phyloP scores from a whole-genome alignment of 108 stramenopile genomes.

The Nitzschia sp. region DNA sequence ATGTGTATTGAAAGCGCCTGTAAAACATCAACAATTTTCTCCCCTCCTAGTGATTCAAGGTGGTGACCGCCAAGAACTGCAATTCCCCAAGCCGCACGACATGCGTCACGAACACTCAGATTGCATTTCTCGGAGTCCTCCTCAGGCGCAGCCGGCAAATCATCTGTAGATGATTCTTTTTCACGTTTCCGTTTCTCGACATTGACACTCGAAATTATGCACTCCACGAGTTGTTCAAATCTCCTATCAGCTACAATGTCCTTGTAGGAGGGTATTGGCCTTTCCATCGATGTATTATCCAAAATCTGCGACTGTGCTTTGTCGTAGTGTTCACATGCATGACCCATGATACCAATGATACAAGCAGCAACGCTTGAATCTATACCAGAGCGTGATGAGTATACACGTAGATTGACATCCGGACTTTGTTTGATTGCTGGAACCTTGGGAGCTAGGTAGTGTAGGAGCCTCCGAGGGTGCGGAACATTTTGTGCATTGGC shows the following conservation, averaged over 20 bases:
- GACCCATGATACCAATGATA: conserved; percentile 47
- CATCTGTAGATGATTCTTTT: not conserved
- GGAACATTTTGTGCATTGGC: conserved; percentile 19
- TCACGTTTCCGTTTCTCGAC: conserved; percentile 32
- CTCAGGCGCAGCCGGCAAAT: no score
- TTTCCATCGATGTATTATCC: not conserved
- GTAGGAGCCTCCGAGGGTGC: conserved; percentile 45
- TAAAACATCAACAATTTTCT: conserved; percentile 42
- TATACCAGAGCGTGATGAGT: conserved; percentile 42
- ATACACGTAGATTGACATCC: conserved; percentile 52
- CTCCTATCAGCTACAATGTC: conserved; percentile 51
- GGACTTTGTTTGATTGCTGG: conserved; percentile 61
- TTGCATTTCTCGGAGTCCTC: no score
- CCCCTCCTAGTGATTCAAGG: conserved; percentile 33
- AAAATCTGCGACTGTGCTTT: conserved; percentile 2
- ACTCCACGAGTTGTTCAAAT: conserved; percentile 64
- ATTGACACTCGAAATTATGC: conserved; percentile 55
- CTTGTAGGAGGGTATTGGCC: conserved; percentile 12
- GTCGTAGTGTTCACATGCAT: conserved; percentile 42
- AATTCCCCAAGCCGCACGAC: conserved; percentile 62
- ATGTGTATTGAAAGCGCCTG: conserved; percentile 44
- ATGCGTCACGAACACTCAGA: conserved; percentile 48
- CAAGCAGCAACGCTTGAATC: conserved; percentile 56
- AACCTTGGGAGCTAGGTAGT: conserved; percentile 59
- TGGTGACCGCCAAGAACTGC: conserved; percentile 38